Percentiles rank a stretch among this genome's conserved stretches.
Conservation (phyloP, 1,139 yeast genomes). For the Suhomyces terraborum region DNA sequence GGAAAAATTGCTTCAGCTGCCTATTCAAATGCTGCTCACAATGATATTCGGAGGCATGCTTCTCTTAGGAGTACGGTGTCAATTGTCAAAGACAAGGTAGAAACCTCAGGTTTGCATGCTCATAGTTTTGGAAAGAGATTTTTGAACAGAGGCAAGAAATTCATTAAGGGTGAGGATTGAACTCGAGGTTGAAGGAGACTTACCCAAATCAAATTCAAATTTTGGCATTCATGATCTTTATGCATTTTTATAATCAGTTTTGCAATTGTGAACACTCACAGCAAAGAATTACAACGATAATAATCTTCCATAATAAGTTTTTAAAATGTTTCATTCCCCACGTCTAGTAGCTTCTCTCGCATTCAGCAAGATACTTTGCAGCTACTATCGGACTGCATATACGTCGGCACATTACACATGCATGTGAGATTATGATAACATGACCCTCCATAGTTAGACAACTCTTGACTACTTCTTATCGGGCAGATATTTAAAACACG, state of each 20-base stretch:
- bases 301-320: no score
- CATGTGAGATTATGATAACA: slow-evolving; percentile 4
- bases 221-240: no score
- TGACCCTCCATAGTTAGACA: no score
- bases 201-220: no score
- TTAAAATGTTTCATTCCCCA: no score
- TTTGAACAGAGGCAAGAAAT: slow-evolving; percentile 43
- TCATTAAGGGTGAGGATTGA: slow-evolving; percentile 30
- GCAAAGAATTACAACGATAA: no score
- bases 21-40: slow-evolving; percentile 50
- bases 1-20: slow-evolving; percentile 50
- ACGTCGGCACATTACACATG: not conserved
- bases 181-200: not conserved
- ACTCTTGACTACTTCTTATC: no score
- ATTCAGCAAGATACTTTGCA: no score
- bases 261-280: no score
- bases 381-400: slow-evolving; percentile 1
- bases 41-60: slow-evolving; percentile 45
- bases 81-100: slow-evolving; percentile 48
- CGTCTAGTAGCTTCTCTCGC: no score
- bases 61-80: slow-evolving; percentile 46
- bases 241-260: no score
- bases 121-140: slow-evolving; percentile 47
- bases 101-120: slow-evolving; percentile 44
- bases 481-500: no score